Evolutionary conservation across 371 early-diverging fungal species (phyloP).

Genomic region (Apophysomyces variabilis): DNA sequence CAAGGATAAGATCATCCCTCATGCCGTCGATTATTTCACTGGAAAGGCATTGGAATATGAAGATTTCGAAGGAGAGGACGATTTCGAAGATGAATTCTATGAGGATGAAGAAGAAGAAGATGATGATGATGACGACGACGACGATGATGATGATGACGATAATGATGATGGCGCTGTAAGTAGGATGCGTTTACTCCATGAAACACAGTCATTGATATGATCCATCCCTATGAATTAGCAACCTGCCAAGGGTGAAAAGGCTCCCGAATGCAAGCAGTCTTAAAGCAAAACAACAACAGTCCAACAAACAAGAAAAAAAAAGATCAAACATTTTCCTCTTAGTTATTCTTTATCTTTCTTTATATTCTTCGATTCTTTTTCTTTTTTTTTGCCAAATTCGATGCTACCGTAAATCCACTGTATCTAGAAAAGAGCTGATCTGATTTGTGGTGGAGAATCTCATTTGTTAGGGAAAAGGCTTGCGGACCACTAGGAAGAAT

Average conservation of each 20-base stretch:
- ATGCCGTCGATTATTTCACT: slow-evolving; percentile 97
- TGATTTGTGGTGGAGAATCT: not conserved
- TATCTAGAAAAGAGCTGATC: not conserved
- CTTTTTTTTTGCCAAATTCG: slow-evolving; percentile 11
- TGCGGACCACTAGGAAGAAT: not conserved
- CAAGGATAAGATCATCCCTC: slow-evolving; percentile 94
- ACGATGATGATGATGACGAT: slow-evolving; percentile 50
- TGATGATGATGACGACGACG: slow-evolving; percentile 54
- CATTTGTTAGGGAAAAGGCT: not conserved
- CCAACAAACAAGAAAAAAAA: too few relatives aligned
- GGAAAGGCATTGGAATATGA: slow-evolving; percentile 91
- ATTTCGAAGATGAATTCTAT: slow-evolving; percentile 70
- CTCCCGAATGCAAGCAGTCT: slow-evolving; percentile 69
- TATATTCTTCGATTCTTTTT: slow-evolving; percentile 8
- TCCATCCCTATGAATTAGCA: slow-evolving; percentile 14
- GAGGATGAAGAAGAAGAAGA: slow-evolving; percentile 75
- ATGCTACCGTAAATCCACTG: not conserved
- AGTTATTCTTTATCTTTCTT: too few relatives aligned
- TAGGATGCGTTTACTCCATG: slow-evolving; percentile 17
- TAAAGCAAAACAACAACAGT: slow-evolving; percentile 18
- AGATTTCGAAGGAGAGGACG: slow-evolving; percentile 71
- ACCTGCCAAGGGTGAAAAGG: slow-evolving; percentile 58
- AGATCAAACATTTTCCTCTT: too few relatives aligned
- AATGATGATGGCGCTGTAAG: slow-evolving; percentile 64
- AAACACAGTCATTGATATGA: slow-evolving; percentile 1